Conservation (phyloP, 164 flowering plant species). For the Berberis thunbergii region DNA sequence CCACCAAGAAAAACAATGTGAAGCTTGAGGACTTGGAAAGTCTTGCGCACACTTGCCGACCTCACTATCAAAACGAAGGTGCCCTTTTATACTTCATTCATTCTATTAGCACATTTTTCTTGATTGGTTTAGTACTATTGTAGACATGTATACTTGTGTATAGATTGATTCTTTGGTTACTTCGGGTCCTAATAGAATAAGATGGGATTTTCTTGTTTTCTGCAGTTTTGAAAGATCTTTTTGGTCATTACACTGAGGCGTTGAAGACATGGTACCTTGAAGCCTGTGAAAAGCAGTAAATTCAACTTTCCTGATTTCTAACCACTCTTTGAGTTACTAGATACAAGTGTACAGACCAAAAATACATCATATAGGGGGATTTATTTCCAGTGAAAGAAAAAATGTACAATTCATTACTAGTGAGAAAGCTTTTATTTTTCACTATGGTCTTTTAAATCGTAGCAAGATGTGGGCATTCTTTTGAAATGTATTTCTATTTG, state of each 20-base stretch:
- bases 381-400: too few species aligned
- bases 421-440: too few species aligned
- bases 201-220: background rate
- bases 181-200: background rate
- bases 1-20: conserved; percentile 15
- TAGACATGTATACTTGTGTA: too few species aligned
- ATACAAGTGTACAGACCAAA: too few species aligned
- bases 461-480: too few species aligned
- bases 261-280: background rate
- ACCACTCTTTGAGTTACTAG: too few species aligned
- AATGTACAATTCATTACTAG: too few species aligned
- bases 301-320: background rate
- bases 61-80: conserved; percentile 94
- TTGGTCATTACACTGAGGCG: background rate
- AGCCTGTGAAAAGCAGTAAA: background rate
- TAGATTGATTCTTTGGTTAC: too few species aligned
- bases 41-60: conserved; percentile 48
- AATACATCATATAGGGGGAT: too few species aligned
- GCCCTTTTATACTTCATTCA: conserved; percentile 3
- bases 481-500: too few species aligned
- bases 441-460: too few species aligned
- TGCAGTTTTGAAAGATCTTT: background rate
- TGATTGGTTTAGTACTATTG: too few species aligned
- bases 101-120: background rate
- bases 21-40: conserved; percentile 56